Base-by-base conservation (phyloP, 139 green algal genomes). In the Eudorina sp. region DNA sequence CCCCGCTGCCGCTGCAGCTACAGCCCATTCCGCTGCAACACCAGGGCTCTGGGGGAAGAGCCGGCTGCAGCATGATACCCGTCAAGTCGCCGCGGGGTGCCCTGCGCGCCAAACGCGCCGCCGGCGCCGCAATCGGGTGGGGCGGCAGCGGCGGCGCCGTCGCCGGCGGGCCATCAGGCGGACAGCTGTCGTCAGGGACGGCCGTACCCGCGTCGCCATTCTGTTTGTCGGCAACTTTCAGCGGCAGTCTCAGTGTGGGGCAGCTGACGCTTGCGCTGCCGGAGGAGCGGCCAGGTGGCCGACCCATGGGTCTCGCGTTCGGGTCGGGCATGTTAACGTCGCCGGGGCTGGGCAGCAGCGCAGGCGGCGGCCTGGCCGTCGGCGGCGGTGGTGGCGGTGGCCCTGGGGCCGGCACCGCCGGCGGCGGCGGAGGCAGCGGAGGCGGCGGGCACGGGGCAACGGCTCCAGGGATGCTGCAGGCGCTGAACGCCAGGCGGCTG, bases 221-320 rank as follows among this genome's bases (percentile, higher is more conserved):
- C 31, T 72, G 48, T 18, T 51, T 84, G 19, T 84, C 76, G 13
- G 76, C 76, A 9, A 84, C 51, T 31, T 84, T 53, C 53, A 69
- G 34, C 53, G 53, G 77, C 77, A 46, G 21, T 25, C 43, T 80
- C 21, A 62, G n/a, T 40, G 21, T 80, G 43, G 75, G 75, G 0
- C 48, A 68, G 75, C 75, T 83, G 51, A 45, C 43, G 14, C 3
- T 69, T 0, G 23, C 51, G 48, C 8, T 82, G n/a, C 46, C 46
- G 29, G 75, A 69, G 46, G 75, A 83, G 2, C 38, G 53, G 13
- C 53, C n/a, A 5, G 72, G 77, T 34, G 72, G 48, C 48, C 48
- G 75, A 5, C 31, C n/a, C n/a, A n/a, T n/a, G n/a, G n/a, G n/a
- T n/a, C n/a, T n/a, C n/a, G n/a, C n/a, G n/a, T n/a, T n/a, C n/a